A percentile compares a stretch with the other conserved stretches of the same genome.
Conservation (phyloP, 345 rosid genomes). For the Litchi chinensis region DNA sequence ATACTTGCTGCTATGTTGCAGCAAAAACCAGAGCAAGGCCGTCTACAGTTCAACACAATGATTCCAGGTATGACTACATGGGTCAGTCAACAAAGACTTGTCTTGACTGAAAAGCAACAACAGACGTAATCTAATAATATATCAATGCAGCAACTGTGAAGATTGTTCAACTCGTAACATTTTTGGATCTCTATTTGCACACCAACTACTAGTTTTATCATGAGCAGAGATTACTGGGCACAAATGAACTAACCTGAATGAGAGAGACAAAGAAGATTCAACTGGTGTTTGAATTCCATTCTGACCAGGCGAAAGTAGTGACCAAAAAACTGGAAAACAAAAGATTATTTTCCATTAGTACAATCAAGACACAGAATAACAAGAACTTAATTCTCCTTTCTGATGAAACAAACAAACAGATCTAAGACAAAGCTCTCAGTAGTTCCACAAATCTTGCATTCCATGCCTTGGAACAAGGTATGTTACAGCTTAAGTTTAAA, state of each 20-base stretch:
- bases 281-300: conserved; percentile 53
- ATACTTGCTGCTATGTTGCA: background rate
- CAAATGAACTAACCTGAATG: conserved; percentile 63
- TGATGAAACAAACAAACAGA: background rate
- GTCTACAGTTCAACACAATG: background rate
- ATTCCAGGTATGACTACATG: background rate
- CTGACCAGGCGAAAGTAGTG: conserved; percentile 69
- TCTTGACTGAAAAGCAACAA: background rate
- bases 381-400: background rate
- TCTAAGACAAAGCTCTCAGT: background rate
- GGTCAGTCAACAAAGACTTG: background rate
- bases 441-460: conserved; percentile 3
- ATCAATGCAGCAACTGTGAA: background rate
- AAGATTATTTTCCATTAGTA: conserved; percentile 7
- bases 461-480: background rate
- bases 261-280: conserved; percentile 76
- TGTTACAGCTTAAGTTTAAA: background rate
- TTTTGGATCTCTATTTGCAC: background rate
- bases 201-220: background rate
- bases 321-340: conserved; percentile 70
- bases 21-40: background rate
- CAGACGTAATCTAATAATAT: background rate
- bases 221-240: background rate
- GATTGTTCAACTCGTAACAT: background rate
- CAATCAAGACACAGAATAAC: background rate